These are phyloP conservation scores for Penicillium coprophilum DNA, from an alignment of 495 filamentous ascomycete genomes.

Conservation along the genomic window DNA sequence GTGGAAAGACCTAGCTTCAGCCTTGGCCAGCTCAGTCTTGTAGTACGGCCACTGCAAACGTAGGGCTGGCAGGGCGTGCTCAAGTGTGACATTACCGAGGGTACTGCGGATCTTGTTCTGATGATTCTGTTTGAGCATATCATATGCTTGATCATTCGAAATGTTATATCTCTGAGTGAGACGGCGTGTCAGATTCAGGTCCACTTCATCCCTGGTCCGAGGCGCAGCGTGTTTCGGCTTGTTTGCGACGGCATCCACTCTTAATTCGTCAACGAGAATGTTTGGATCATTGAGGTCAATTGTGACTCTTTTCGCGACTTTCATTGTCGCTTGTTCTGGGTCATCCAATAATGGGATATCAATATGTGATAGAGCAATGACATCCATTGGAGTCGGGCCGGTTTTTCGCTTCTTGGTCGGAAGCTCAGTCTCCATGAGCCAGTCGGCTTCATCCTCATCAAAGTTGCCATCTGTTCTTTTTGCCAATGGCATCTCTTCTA, in stretches of 20 bases:
- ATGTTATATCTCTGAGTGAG: constrained; percentile 87
- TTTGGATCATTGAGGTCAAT: constrained; percentile 91
- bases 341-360: constrained; percentile 58
- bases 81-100: constrained; percentile 77
- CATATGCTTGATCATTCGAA: constrained; percentile 93
- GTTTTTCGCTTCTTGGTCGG: constrained; percentile 53
- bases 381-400: constrained; percentile 39
- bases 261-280: constrained; percentile 70
- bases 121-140: constrained; percentile 92
- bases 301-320: constrained; percentile 69
- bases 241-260: constrained; percentile 48
- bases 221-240: constrained; percentile 38
- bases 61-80: constrained; percentile 88
- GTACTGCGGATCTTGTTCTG: constrained; percentile 93
- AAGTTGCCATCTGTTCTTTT: constrained; percentile 21
- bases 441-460: constrained; percentile 52
- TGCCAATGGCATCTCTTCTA: constrained; percentile 24
- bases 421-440: constrained; percentile 45
- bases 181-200: constrained; percentile 39
- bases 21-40: constrained; percentile 73
- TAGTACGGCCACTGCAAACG: constrained; percentile 94
- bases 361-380: constrained; percentile 46
- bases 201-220: constrained; percentile 40
- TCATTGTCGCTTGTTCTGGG: constrained; percentile 60
- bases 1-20: constrained; percentile 87